A percentile compares a stretch with the other conserved stretches of the same genome.
Evolutionary conservation across 2,329 filamentous ascomycete species (phyloP).

Genomic region (Aspergillus tubingensis): DNA sequence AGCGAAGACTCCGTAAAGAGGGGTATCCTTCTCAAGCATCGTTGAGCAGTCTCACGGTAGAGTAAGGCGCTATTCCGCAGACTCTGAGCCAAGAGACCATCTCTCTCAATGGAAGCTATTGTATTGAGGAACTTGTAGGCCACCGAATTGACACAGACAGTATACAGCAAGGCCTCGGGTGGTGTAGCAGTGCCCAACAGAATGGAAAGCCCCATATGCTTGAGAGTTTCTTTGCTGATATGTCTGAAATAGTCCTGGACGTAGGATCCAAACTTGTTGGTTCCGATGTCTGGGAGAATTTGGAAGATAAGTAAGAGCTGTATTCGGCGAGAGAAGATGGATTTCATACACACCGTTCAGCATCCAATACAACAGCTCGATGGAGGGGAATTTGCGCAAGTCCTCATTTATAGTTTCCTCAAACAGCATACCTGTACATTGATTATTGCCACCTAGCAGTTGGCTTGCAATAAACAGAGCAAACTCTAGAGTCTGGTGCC

Average conservation of each 20-base stretch:
- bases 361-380: too few species aligned
- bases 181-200: slow-evolving; percentile 11
- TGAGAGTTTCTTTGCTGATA: slow-evolving; percentile 18
- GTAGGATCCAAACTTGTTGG: slow-evolving; percentile 19
- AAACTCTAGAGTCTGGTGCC: too few species aligned
- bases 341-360: too few species aligned
- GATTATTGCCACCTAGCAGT: too few species aligned
- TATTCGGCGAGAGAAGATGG: too few species aligned
- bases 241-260: slow-evolving; percentile 26
- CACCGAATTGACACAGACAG: slow-evolving; percentile 22
- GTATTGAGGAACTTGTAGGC: slow-evolving; percentile 27
- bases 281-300: slow-evolving; percentile 18
- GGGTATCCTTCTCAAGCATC: slow-evolving; percentile 19
- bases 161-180: slow-evolving; percentile 17
- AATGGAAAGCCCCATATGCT: slow-evolving; percentile 23
- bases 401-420: too few species aligned
- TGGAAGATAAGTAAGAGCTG: too few species aligned
- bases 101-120: slow-evolving; percentile 4
- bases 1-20: slow-evolving; percentile 16
- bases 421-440: too few species aligned
- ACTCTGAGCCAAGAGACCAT: slow-evolving; percentile 9
- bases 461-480: too few species aligned
- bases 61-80: slow-evolving; percentile 11
- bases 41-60: slow-evolving; percentile 16
- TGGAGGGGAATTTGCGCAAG: too few species aligned